Conservation (phyloP, 768 basidiomycete species). For the Collybiopsis confluens region DNA sequence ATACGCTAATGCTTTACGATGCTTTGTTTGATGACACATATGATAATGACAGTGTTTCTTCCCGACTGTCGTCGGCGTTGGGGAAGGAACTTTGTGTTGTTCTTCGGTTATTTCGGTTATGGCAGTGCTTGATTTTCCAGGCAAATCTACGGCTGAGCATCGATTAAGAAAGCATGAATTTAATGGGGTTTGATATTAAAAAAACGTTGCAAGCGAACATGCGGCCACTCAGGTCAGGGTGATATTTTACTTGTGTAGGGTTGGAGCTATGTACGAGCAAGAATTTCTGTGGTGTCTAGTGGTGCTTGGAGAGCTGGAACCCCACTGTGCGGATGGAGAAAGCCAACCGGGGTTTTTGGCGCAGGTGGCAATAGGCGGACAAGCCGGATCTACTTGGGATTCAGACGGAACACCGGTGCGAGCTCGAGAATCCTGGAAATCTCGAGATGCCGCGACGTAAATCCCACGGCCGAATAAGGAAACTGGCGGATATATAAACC, state of each 20-base stretch:
- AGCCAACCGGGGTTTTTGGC: conserved; percentile 5
- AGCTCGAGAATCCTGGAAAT: not conserved
- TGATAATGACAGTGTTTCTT: not conserved
- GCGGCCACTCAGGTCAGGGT: not conserved
- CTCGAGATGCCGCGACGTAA: not conserved
- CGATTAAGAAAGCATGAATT: conserved; percentile 8
- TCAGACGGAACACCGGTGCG: conserved; percentile 4
- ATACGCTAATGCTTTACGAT: conserved; percentile 12
- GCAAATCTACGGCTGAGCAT: not conserved
- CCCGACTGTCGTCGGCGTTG: not conserved
- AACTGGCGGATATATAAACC: conserved; percentile 6
- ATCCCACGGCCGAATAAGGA: conserved; percentile 1
- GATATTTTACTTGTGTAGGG: no score
- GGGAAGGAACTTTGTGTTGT: not conserved
- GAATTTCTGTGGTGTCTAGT: no score
- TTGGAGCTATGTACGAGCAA: no score
- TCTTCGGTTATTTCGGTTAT: not conserved
- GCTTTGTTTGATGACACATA: not conserved
- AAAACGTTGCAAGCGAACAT: conserved; percentile 36
- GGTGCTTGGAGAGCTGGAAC: no score
- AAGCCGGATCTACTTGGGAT: conserved; percentile 4
- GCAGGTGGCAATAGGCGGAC: not conserved
- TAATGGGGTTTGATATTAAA: conserved; percentile 36
- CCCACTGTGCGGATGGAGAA: not conserved
- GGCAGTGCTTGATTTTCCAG: no score